These are phyloP conservation scores for Acacia crassicarpa DNA, from an alignment of 306 rosid species.

Conservation along the genomic window DNA sequence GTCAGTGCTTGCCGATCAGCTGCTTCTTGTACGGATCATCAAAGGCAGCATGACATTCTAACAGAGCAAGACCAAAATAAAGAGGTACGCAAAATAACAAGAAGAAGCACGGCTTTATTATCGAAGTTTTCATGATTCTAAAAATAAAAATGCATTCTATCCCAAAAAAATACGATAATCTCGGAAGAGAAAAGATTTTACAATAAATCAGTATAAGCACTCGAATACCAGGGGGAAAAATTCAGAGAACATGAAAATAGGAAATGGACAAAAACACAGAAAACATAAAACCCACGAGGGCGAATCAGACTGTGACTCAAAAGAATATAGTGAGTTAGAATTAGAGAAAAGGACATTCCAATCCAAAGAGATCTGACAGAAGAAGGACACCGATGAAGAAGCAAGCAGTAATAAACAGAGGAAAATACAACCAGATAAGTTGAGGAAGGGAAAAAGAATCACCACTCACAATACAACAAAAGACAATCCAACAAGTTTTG, in stretches of 20 bases:
- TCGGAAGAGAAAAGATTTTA: neutral
- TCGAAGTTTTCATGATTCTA: constrained; percentile 3
- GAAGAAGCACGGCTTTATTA: neutral
- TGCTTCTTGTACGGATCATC: constrained; percentile 30
- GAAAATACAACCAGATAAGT: neutral
- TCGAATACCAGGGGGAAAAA: neutral
- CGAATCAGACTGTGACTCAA: constrained; percentile 22
- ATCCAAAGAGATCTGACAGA: constrained; percentile 16
- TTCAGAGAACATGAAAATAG: neutral
- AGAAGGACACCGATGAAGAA: neutral
- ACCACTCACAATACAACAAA: neutral
- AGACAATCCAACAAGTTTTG: neutral
- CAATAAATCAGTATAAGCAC: neutral
- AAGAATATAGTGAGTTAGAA: neutral
- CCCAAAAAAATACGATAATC: neutral
- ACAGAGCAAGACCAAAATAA: neutral
- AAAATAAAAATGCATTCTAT: neutral
- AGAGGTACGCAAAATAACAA: neutral
- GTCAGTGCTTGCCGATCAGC: constrained; percentile 45
- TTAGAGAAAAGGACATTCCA: neutral
- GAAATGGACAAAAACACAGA: neutral
- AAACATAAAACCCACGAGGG: neutral
- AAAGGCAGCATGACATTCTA: constrained; percentile 16
- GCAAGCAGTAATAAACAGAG: neutral
- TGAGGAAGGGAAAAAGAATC: neutral